A percentile compares a stretch with the other conserved stretches of the same genome.
These are phyloP conservation scores for Sarocladium oryzae DNA, from an alignment of 2,329 filamentous ascomycete species.

Conservation along the genomic window DNA sequence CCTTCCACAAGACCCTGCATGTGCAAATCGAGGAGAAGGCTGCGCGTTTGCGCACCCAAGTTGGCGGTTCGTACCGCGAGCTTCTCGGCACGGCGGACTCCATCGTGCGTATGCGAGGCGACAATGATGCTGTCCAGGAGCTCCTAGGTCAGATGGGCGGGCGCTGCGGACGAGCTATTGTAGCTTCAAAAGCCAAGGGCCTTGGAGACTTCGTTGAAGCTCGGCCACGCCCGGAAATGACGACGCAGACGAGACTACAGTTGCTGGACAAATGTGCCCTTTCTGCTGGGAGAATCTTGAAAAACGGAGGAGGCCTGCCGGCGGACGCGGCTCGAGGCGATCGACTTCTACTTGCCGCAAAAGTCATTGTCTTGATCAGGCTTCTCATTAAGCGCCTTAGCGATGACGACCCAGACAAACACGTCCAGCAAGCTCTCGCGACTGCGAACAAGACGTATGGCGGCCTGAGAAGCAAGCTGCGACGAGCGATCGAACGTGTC, in stretches of 20 bases:
- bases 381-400: constrained; percentile 68
- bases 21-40: constrained; percentile 56
- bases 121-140: constrained; percentile 69
- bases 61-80: constrained; percentile 71
- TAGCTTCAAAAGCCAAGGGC: constrained; percentile 59
- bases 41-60: constrained; percentile 54
- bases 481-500: constrained; percentile 63
- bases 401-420: constrained; percentile 32
- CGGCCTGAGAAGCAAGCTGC: constrained; percentile 54
- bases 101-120: constrained; percentile 82
- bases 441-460: constrained; percentile 58
- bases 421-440: constrained; percentile 41
- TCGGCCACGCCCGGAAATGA: constrained; percentile 19
- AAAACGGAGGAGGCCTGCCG: constrained; percentile 25
- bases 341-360: constrained; percentile 54
- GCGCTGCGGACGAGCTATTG: constrained; percentile 65
- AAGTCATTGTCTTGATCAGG: constrained; percentile 68
- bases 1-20: constrained; percentile 55
- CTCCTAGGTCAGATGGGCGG: constrained; percentile 67
- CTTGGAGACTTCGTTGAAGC: constrained; percentile 40
- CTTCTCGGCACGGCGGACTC: constrained; percentile 86
- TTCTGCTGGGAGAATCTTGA: constrained; percentile 42
- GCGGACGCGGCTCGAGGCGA: constrained; percentile 36
- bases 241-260: constrained; percentile 33
- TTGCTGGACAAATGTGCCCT: constrained; percentile 47